phyloP scores from a whole-genome alignment of 2,329 filamentous ascomycete species.

The Aureobasidium sp. region DNA sequence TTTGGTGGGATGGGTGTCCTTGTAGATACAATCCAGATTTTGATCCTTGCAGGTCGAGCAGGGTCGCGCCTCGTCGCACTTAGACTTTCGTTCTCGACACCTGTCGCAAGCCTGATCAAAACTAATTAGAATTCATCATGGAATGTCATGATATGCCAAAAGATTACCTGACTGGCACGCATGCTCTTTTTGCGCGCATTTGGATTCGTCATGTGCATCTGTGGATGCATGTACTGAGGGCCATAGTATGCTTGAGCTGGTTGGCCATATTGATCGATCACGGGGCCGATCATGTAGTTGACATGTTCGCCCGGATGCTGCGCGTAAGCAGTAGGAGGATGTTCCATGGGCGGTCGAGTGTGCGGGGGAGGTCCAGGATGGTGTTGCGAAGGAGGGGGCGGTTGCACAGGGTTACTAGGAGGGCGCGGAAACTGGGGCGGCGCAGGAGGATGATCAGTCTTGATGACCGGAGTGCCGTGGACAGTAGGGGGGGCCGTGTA shows the following conservation, averaged over 20 bases:
- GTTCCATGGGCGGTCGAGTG: slow-evolving; percentile 18
- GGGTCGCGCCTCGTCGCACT: slow-evolving; percentile 81
- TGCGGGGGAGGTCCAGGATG: slow-evolving; percentile 8
- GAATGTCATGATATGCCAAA: slow-evolving; percentile 6
- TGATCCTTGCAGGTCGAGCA: slow-evolving; percentile 85
- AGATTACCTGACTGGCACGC: slow-evolving; percentile 16
- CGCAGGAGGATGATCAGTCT: slow-evolving; percentile 20
- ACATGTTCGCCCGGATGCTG: slow-evolving; percentile 6
- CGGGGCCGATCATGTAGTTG: slow-evolving; percentile 9
- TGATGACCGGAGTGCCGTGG: slow-evolving; percentile 31
- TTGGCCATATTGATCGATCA: slow-evolving; percentile 27
- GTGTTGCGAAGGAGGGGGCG: background rate
- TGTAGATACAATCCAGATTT: slow-evolving; percentile 74
- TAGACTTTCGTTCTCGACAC: slow-evolving; percentile 80
- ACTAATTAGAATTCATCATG: slow-evolving; percentile 15
- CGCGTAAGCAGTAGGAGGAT: slow-evolving; percentile 2
- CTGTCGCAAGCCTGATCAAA: slow-evolving; percentile 72
- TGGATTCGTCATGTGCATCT: slow-evolving; percentile 9
- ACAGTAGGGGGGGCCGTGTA: slow-evolving; percentile 29
- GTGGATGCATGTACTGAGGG: slow-evolving; percentile 9
- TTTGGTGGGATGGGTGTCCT: slow-evolving; percentile 74
- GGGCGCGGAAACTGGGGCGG: slow-evolving; percentile 22
- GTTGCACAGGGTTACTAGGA: slow-evolving; percentile 4
- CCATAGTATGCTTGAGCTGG: slow-evolving; percentile 20
- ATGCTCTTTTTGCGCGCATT: slow-evolving; percentile 17